phyloP scores from a whole-genome alignment of 805 yeast species.

The Yamadazyma tumulicola region DNA sequence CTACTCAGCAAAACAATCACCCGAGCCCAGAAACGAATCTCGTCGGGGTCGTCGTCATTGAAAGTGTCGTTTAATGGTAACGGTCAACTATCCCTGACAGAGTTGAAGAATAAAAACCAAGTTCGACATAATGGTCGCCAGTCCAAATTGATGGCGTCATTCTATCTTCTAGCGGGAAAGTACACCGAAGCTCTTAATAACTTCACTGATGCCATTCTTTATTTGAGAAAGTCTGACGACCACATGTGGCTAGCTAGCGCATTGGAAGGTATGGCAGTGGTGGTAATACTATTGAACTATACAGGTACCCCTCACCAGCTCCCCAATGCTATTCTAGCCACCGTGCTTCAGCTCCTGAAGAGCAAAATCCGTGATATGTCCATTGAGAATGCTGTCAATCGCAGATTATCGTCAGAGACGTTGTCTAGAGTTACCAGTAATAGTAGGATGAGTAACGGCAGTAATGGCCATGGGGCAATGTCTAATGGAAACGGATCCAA shows the following conservation, averaged over 20 bases:
- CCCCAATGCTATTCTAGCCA: slow-evolving; percentile 34
- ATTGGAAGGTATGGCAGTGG: slow-evolving; percentile 74
- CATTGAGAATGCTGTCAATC: slow-evolving; percentile 16
- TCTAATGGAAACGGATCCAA: slow-evolving; percentile 6
- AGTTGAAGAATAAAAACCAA: slow-evolving; percentile 32
- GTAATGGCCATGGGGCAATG: slow-evolving; percentile 3
- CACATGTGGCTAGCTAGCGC: slow-evolving; percentile 86
- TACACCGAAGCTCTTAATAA: slow-evolving; percentile 65
- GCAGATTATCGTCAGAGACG: slow-evolving; percentile 40
- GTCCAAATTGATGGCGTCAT: slow-evolving; percentile 68
- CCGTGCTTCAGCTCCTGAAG: slow-evolving; percentile 30
- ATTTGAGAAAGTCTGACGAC: slow-evolving; percentile 63
- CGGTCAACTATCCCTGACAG: slow-evolving; percentile 12
- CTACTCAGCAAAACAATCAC: slow-evolving; percentile 38
- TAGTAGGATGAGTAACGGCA: background rate
- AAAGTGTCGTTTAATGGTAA: slow-evolving; percentile 24
- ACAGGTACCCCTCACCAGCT: slow-evolving; percentile 51
- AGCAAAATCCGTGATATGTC: slow-evolving; percentile 20
- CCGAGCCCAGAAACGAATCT: slow-evolving; percentile 40
- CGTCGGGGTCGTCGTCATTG: slow-evolving; percentile 35
- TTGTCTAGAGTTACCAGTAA: slow-evolving; percentile 6
- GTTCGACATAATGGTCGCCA: slow-evolving; percentile 66
- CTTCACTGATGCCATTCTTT: slow-evolving; percentile 67
- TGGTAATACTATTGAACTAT: slow-evolving; percentile 57
- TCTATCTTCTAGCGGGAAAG: slow-evolving; percentile 78